Conservation (phyloP, 2,329 filamentous ascomycete species). For the Claviceps digitariae region DNA sequence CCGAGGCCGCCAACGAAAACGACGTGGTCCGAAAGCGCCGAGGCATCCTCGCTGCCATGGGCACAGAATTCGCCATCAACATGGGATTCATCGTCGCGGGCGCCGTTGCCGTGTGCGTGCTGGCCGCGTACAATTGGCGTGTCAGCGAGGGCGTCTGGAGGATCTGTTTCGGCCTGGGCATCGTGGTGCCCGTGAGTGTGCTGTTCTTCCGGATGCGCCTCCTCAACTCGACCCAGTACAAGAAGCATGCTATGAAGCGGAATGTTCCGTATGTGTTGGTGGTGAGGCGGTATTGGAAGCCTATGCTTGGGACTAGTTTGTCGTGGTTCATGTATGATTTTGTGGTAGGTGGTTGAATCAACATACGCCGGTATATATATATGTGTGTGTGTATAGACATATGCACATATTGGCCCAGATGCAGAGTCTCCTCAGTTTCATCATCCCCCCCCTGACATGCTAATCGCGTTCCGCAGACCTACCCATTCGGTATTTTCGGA, state of each 20-base stretch:
- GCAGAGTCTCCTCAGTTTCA: too few relatives aligned
- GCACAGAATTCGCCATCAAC: conserved; percentile 20
- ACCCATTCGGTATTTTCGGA: conserved; percentile 13
- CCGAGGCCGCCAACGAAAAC: conserved; percentile 17
- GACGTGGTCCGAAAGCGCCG: conserved; percentile 13
- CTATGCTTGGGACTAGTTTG: conserved; percentile 35
- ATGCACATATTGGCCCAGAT: too few relatives aligned
- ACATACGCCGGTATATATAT: too few relatives aligned
- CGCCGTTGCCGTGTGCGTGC: conserved; percentile 30
- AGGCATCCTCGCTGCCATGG: conserved; percentile 22
- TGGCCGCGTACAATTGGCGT: conserved; percentile 15
- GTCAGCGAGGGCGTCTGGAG: conserved; percentile 23
- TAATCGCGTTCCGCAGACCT: conserved; percentile 7
- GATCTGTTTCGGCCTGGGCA: conserved; percentile 16
- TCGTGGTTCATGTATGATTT: conserved; percentile 33
- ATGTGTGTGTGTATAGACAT: too few relatives aligned
- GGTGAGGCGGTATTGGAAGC: conserved; percentile 25
- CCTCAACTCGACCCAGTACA: conserved; percentile 31
- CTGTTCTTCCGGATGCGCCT: conserved; percentile 41
- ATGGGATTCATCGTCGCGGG: conserved; percentile 25
- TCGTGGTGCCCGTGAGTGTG: conserved; percentile 29
- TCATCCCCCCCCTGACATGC: too few relatives aligned
- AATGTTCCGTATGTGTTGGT: conserved; percentile 14
- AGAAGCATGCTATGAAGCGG: conserved; percentile 14
- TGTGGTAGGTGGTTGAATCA: conserved; percentile 3